Percentiles rank a stretch among this genome's conserved stretches.
These are phyloP conservation scores for Lichtheimia ramosa DNA, from an alignment of 371 early-diverging fungal species.

Conservation along the genomic window DNA sequence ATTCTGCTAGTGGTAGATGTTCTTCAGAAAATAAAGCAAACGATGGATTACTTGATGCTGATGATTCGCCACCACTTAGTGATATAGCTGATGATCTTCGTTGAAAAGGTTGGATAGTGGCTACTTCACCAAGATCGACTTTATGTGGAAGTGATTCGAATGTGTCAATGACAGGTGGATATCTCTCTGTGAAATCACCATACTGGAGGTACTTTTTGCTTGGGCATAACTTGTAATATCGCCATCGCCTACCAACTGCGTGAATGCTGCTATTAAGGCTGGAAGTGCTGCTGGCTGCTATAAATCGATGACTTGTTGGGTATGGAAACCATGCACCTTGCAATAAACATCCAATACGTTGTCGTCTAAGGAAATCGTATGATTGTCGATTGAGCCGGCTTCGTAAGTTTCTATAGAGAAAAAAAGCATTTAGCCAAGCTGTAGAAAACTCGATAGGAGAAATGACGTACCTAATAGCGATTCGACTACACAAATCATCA, in stretches of 20 bases:
- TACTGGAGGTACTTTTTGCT: constrained; percentile 63
- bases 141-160: constrained; percentile 36
- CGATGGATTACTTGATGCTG: constrained; percentile 6
- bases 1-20: constrained; percentile 52
- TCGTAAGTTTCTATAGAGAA: constrained; percentile 58
- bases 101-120: constrained; percentile 51
- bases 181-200: constrained; percentile 65
- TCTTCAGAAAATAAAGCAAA: constrained; percentile 52
- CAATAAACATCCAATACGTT: constrained; percentile 64
- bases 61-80: not conserved
- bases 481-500: constrained; percentile 62
- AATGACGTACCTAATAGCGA: constrained; percentile 57
- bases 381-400: constrained; percentile 62
- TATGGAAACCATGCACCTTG: constrained; percentile 75
- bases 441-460: not conserved
- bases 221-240: constrained; percentile 65
- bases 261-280: not conserved
- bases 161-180: constrained; percentile 22
- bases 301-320: constrained; percentile 4
- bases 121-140: constrained; percentile 58
- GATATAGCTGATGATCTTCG: constrained; percentile 18
- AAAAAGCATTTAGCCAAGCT: not conserved
- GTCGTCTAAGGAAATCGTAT: constrained; percentile 69
- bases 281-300: not conserved
- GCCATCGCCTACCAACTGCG: constrained; percentile 34